These are phyloP conservation scores for Daldinia caldariorum DNA, from an alignment of 495 filamentous ascomycete genomes.

Conservation along the genomic window DNA sequence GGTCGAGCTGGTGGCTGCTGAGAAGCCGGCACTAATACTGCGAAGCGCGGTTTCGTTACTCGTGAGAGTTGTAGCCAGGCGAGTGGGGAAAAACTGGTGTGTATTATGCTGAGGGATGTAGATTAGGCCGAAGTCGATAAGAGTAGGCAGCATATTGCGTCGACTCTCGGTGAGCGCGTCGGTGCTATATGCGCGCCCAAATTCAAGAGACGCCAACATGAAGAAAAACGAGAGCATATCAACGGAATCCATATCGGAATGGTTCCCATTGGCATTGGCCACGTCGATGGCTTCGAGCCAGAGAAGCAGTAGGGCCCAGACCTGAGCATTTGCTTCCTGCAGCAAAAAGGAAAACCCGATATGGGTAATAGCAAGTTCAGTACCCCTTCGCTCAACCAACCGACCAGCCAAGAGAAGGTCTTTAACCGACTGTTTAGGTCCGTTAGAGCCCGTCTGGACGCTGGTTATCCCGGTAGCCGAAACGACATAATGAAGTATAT, in stretches of 20 bases:
- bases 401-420: constrained; percentile 78
- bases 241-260: constrained; percentile 82
- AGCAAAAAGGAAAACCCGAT: constrained; percentile 92
- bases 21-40: constrained; percentile 65
- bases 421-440: constrained; percentile 82
- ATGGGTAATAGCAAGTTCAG: constrained; percentile 77
- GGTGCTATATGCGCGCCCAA: constrained; percentile 88
- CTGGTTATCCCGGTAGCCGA: constrained; percentile 58
- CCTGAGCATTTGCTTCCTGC: constrained; percentile 94
- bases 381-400: constrained; percentile 73
- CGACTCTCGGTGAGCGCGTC: constrained; percentile 80
- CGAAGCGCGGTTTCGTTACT: constrained; percentile 77
- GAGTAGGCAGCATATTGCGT: constrained; percentile 82
- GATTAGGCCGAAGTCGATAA: constrained; percentile 91
- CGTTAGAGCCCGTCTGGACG: constrained; percentile 44
- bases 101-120: constrained; percentile 67
- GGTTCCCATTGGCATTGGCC: constrained; percentile 40
- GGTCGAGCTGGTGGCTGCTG: constrained; percentile 56
- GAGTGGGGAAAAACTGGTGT: constrained; percentile 89
- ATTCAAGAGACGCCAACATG: constrained; percentile 90
- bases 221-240: constrained; percentile 97
- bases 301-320: constrained; percentile 93
- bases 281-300: constrained; percentile 86
- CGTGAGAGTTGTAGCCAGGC: constrained; percentile 93
- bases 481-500: constrained; percentile 94